Evolutionary conservation across 257 asterid genomes (phyloP), one percentile per base, ranked within the genome.

Genomic region (Solanum infundibuliforme): DNA sequence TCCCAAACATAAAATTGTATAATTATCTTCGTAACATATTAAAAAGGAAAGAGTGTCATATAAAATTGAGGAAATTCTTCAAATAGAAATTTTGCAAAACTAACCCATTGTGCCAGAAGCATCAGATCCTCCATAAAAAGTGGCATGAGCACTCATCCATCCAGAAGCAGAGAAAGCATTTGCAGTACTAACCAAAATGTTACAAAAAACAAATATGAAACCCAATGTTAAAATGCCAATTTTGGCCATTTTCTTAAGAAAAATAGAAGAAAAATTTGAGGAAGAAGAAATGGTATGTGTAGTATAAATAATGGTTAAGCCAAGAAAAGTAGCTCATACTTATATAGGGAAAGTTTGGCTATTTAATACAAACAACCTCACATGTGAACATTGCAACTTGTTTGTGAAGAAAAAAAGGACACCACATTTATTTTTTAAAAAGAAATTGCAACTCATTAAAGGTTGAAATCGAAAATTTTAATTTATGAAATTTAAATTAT

Each of bases 51-150:
- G 3, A 12, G 83, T 76, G 25, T 7, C n/a, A 0, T 4, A 77
- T 77, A 7, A 77, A 29, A 29, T 29, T 29, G 29, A 29, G 29
- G 29, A 29, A 29, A 29, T 29, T 29, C 29, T 29, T 29, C 29
- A 29, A 29, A 29, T 29, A 29, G 29, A 29, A n/a, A 6, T 2
- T 27, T 29, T 34, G 27, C 43, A 7, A 12, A 13, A 77, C 91
- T 84, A 76, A 92, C 94, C 93, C 94, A 92, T 92, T 46, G 94
- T 92, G 48, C 94, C 94, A 52, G 93, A 90, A n/a, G 94, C 94
- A 86, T 92, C 94, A 31, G 92, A 85, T 13, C 94, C 94, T 6
- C 94, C 94, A 86, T 92, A 90, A 62, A 92, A 92, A 27, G 94
- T 92, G 4, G 94, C 93, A 68, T 89, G 92, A 46, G 94, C 94